These are phyloP conservation scores for Aspergillus sp. DNA, from an alignment of 2,329 filamentous ascomycete species.

Conservation along the genomic window DNA sequence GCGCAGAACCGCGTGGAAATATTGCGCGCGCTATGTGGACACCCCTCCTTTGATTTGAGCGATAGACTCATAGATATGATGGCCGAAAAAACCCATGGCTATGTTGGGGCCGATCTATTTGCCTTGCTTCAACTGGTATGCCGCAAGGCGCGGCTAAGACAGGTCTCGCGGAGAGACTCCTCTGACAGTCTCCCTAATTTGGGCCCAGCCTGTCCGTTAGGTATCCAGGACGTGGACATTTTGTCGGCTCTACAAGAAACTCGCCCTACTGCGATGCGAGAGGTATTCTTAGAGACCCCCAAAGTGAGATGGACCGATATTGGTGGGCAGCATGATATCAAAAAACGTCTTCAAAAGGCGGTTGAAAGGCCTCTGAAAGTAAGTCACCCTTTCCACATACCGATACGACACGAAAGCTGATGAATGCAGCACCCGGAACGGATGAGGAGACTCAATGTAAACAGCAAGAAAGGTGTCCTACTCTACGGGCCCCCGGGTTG, in stretches of 20 bases:
- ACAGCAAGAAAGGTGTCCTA: conserved; percentile 76
- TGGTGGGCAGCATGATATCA: conserved; percentile 77
- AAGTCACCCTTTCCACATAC: conserved; percentile 8
- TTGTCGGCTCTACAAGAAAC: conserved; percentile 62
- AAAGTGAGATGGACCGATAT: conserved; percentile 86
- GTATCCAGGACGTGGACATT: conserved; percentile 37
- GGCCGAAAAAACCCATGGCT: conserved; percentile 79
- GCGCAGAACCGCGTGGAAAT: conserved; percentile 70
- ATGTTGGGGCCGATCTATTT: conserved; percentile 75
- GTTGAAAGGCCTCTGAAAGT: conserved; percentile 60
- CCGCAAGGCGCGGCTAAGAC: conserved; percentile 38
- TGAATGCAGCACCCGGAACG: conserved; percentile 47
- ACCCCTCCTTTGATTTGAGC: conserved; percentile 48
- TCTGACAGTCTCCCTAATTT: conserved; percentile 4
- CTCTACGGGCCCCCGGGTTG: conserved; percentile 92
- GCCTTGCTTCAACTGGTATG: conserved; percentile 60
- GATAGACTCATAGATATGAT: conserved; percentile 59
- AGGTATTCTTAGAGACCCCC: conserved; percentile 84
- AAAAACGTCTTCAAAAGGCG: conserved; percentile 62
- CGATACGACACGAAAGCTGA: not conserved
- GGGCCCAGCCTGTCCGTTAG: conserved; percentile 23
- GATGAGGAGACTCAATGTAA: conserved; percentile 52
- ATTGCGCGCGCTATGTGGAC: conserved; percentile 57
- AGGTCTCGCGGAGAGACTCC: conserved; percentile 17
- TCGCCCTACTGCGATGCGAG: conserved; percentile 82